Conservation (phyloP, 805 yeast species). For the Saturnispora sekii region DNA sequence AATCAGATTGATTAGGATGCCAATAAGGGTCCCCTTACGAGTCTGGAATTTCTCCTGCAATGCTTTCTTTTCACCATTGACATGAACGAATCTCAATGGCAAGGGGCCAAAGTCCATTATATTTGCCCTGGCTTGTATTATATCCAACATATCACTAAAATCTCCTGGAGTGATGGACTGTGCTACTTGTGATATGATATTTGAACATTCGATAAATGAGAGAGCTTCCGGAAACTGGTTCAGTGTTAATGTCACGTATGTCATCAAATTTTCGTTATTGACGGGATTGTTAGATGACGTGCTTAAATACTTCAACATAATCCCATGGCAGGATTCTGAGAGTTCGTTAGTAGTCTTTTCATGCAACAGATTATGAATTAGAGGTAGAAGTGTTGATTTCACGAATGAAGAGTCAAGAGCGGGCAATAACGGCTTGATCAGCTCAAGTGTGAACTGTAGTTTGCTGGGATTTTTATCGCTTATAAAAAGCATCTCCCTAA, state of each 20-base stretch:
- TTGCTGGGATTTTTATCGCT: constrained; percentile 19
- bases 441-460: constrained; percentile 35
- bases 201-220: constrained; percentile 46
- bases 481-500: constrained; percentile 12
- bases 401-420: constrained; percentile 29
- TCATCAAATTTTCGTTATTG: background rate
- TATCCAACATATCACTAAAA: constrained; percentile 6
- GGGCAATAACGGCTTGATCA: constrained; percentile 35
- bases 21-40: constrained; percentile 35
- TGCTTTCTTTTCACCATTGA: constrained; percentile 10
- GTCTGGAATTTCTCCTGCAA: constrained; percentile 21
- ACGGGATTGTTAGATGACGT: constrained; percentile 13
- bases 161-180: background rate
- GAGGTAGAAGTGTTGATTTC: constrained; percentile 18
- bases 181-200: constrained; percentile 31
- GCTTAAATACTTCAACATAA: constrained; percentile 30
- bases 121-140: constrained; percentile 3
- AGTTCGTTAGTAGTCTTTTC: constrained; percentile 21
- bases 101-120: constrained; percentile 8
- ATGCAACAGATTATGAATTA: constrained; percentile 19
- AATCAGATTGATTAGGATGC: constrained; percentile 39
- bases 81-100: constrained; percentile 1
- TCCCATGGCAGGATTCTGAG: constrained; percentile 60
- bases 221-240: constrained; percentile 48
- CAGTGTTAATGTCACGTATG: constrained; percentile 14